Conservation (phyloP, 2,329 filamentous ascomycete genomes). For the Cytospora schulzeri region DNA sequence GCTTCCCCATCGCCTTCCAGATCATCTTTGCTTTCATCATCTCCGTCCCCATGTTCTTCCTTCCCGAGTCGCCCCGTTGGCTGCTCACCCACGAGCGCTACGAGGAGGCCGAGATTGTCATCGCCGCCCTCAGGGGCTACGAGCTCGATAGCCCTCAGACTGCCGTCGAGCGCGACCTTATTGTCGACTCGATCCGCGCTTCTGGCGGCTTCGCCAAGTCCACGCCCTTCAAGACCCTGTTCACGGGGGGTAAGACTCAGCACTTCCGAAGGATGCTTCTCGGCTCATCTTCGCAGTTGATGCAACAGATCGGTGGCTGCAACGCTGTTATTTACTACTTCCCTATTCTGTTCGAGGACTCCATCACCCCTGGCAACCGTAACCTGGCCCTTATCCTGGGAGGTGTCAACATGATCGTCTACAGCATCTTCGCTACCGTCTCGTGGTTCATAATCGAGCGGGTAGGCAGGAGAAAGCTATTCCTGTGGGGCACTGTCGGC, state of each 20-base stretch:
- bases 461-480: conserved; percentile 61
- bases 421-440: conserved; percentile 60
- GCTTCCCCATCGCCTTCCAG: conserved; percentile 55
- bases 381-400: conserved; percentile 56
- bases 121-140: conserved; percentile 43
- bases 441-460: conserved; percentile 54
- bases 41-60: conserved; percentile 39
- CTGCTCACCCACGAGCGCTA: conserved; percentile 40
- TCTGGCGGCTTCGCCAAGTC: conserved; percentile 49
- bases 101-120: conserved; percentile 40
- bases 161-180: conserved; percentile 59
- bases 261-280: conserved; percentile 67
- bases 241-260: conserved; percentile 65
- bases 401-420: conserved; percentile 60
- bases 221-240: conserved; percentile 54
- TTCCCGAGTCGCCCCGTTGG: conserved; percentile 46
- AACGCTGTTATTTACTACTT: conserved; percentile 65
- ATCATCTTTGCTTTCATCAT: conserved; percentile 39
- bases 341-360: conserved; percentile 56
- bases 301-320: conserved; percentile 64
- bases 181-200: conserved; percentile 64
- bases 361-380: conserved; percentile 42
- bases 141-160: conserved; percentile 59
- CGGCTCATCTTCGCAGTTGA: conserved; percentile 59
- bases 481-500: conserved; percentile 64